A percentile compares a stretch with the other conserved stretches of the same genome.
phyloP scores from a whole-genome alignment of 768 basidiomycete genomes.

The Collybia sp. region DNA sequence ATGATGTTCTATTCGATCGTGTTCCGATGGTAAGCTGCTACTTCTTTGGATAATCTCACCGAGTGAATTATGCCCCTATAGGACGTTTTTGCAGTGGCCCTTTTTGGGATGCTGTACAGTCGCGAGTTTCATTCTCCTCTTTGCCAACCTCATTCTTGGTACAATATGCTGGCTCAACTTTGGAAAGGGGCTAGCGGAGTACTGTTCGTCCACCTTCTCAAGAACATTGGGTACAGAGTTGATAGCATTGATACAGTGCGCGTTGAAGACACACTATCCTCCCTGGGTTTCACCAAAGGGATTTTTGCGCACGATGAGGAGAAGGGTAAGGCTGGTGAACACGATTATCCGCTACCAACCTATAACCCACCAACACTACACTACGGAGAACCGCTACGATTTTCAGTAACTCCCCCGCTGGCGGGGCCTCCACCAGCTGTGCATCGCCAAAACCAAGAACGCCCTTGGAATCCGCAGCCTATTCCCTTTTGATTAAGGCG shows the following conservation, averaged over 20 bases:
- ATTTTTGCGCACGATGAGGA: constrained; percentile 30
- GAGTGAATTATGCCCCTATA: constrained; percentile 17
- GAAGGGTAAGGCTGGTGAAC: too few relatives aligned
- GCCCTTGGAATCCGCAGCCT: too few relatives aligned
- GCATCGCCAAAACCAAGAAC: too few relatives aligned
- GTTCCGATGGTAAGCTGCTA: constrained; percentile 35
- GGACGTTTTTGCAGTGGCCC: constrained; percentile 44
- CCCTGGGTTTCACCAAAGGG: constrained; percentile 32
- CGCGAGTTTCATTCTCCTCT: constrained; percentile 36
- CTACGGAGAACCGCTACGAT: too few relatives aligned
- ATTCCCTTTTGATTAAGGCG: too few relatives aligned
- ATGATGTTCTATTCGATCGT: constrained; percentile 43
- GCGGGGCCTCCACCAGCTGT: too few relatives aligned
- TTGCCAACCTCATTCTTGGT: constrained; percentile 39
- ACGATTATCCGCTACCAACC: too few relatives aligned
- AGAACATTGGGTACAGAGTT: background rate
- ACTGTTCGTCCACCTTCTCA: constrained; percentile 33
- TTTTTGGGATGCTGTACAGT: constrained; percentile 43
- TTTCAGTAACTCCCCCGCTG: too few relatives aligned
- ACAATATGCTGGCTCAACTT: constrained; percentile 49
- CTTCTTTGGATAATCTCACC: background rate
- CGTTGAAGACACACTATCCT: constrained; percentile 32
- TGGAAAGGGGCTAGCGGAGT: constrained; percentile 49
- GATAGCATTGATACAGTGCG: constrained; percentile 22
- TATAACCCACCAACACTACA: too few relatives aligned